phyloP scores from a whole-genome alignment of 768 basidiomycete species.

The Russula virescens region DNA sequence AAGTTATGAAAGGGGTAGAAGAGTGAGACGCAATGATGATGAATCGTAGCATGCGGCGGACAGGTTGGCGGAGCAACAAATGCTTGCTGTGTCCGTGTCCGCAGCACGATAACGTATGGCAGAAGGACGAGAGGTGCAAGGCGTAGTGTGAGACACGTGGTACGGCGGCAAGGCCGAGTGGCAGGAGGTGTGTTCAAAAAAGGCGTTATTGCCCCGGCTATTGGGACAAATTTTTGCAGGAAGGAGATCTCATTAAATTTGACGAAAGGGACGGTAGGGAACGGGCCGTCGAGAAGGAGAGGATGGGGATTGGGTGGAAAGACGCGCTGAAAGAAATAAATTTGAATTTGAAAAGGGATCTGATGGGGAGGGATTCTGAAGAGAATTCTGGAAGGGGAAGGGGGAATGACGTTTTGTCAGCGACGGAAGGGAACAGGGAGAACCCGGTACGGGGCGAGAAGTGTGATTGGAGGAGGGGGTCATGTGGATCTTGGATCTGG shows the following conservation, averaged over 20 bases:
- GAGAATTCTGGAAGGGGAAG: slow-evolving; percentile 25
- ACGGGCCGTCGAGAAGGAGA: slow-evolving; percentile 17
- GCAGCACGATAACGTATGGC: slow-evolving; percentile 7
- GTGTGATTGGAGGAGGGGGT: slow-evolving; percentile 17
- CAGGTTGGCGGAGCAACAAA: slow-evolving; percentile 2
- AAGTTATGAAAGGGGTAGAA: slow-evolving; percentile 8
- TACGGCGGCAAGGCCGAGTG: slow-evolving; percentile 13
- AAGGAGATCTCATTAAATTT: slow-evolving; percentile 20
- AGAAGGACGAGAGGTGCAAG: slow-evolving; percentile 6
- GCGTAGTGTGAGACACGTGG: slow-evolving; percentile 21
- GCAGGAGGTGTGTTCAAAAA: slow-evolving; percentile 8
- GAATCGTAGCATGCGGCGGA: not conserved
- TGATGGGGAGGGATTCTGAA: slow-evolving; percentile 22
- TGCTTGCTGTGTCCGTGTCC: slow-evolving; percentile 10
- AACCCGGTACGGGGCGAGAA: slow-evolving; percentile 24
- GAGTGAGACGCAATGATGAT: not conserved
- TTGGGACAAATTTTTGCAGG: slow-evolving; percentile 19
- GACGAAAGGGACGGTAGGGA: slow-evolving; percentile 17
- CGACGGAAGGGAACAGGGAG: slow-evolving; percentile 26
- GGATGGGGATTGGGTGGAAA: slow-evolving; percentile 26
- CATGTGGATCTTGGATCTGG: slow-evolving; percentile 9
- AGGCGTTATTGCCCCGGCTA: slow-evolving; percentile 18
- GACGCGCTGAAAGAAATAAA: slow-evolving; percentile 17
- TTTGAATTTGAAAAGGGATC: slow-evolving; percentile 25
- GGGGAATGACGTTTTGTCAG: slow-evolving; percentile 28